phyloP scores from a whole-genome alignment of 148 eudicot species.

The Fallopia convolvulus region DNA sequence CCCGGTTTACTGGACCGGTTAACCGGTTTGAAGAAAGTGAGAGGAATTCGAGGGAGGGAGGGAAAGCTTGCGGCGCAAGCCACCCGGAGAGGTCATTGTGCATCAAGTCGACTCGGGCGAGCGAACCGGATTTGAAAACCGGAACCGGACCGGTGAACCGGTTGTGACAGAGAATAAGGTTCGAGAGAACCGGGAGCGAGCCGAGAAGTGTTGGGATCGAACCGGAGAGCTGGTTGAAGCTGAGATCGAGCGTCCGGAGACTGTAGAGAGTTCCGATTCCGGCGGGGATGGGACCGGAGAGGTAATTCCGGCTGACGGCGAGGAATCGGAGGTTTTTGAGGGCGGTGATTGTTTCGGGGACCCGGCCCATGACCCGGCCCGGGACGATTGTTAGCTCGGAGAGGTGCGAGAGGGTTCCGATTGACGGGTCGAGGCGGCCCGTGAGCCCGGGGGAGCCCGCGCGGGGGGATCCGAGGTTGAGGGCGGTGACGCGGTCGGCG shows the following conservation, averaged over 20 bases:
- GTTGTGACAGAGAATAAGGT: conserved; percentile 53
- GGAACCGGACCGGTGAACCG: conserved; percentile 52
- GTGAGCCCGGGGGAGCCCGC: conserved; percentile 70
- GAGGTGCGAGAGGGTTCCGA: conserved; percentile 47
- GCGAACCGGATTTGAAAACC: conserved; percentile 25
- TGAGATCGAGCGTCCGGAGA: conserved; percentile 1
- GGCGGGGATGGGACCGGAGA: conserved; percentile 21
- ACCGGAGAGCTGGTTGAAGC: conserved; percentile 49
- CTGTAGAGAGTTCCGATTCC: conserved; percentile 2
- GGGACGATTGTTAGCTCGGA: conserved; percentile 65
- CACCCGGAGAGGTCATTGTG: conserved; percentile 61
- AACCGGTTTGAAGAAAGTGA: conserved; percentile 62
- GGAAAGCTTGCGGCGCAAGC: conserved; percentile 33
- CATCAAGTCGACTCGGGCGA: conserved; percentile 63
- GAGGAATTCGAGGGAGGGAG: conserved; percentile 49
- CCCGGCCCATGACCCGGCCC: conserved; percentile 48
- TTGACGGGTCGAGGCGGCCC: conserved; percentile 59
- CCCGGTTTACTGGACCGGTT: conserved; percentile 43
- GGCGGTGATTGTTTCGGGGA: conserved; percentile 41
- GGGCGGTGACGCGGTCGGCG: conserved; percentile 38
- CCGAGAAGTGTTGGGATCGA: conserved; percentile 47
- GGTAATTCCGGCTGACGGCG: conserved; percentile 42
- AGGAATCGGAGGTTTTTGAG: conserved; percentile 43
- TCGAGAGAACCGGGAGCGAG: conserved; percentile 38
- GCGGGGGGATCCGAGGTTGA: conserved; percentile 71